Conservation (phyloP, 2,329 filamentous ascomycete genomes). For the Venturia aucupariae region DNA sequence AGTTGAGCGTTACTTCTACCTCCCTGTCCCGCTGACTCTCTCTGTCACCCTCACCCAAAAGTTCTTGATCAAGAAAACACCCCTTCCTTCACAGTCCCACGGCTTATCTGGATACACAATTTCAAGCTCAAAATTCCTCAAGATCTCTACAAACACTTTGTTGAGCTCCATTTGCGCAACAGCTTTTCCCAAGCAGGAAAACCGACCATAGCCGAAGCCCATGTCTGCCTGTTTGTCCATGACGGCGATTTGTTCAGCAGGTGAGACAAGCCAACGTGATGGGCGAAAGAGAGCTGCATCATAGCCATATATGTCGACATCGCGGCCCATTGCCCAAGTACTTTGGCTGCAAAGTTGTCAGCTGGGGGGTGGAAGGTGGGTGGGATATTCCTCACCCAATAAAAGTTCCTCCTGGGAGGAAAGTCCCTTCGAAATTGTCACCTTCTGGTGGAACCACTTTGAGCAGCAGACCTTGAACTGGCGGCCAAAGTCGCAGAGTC, state of each 20-base stretch:
- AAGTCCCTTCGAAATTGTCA: slow-evolving; percentile 23
- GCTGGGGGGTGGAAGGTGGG: background rate
- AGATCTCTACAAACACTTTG: slow-evolving; percentile 35
- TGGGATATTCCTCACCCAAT: slow-evolving; percentile 1
- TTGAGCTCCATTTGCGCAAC: slow-evolving; percentile 31
- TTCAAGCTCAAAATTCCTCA: slow-evolving; percentile 15
- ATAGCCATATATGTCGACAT: slow-evolving; percentile 3
- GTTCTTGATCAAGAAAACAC: slow-evolving; percentile 10
- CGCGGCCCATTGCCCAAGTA: slow-evolving; percentile 10
- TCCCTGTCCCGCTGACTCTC: background rate
- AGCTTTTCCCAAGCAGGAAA: slow-evolving; percentile 26
- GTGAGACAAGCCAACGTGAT: slow-evolving; percentile 39
- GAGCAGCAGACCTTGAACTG: slow-evolving; percentile 26
- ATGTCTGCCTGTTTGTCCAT: slow-evolving; percentile 28
- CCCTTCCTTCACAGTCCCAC: slow-evolving; percentile 9
- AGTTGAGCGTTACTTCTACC: background rate
- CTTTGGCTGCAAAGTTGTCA: slow-evolving; percentile 1
- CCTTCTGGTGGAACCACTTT: slow-evolving; percentile 25
- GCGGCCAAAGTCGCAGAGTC: slow-evolving; percentile 37
- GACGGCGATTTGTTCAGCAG: slow-evolving; percentile 28
- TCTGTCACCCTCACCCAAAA: slow-evolving; percentile 14
- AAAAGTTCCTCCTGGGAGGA: slow-evolving; percentile 11
- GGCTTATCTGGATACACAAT: slow-evolving; percentile 15
- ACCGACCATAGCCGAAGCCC: slow-evolving; percentile 30
- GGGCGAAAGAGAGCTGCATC: slow-evolving; percentile 40